Conservation (phyloP, 257 asterid genomes). For the Verbena officinalis region DNA sequence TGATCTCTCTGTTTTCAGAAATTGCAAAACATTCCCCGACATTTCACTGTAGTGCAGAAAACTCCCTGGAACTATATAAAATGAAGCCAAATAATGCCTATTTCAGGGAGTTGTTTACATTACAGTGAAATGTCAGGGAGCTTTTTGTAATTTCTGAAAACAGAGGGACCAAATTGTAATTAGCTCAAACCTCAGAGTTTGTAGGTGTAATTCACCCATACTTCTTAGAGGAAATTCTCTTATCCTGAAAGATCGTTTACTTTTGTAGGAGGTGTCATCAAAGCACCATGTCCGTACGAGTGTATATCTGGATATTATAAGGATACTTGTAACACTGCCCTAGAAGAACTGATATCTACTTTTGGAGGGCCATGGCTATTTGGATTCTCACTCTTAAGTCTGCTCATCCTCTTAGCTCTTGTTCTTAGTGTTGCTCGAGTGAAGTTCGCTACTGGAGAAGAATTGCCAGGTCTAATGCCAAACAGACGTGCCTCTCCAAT, state of each 20-base stretch:
- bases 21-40: no score
- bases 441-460: slow-evolving; percentile 77
- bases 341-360: slow-evolving; percentile 82
- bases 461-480: slow-evolving; percentile 67
- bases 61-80: no score
- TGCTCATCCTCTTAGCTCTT: slow-evolving; percentile 78
- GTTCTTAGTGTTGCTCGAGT: slow-evolving; percentile 89
- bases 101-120: no score
- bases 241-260: slow-evolving; percentile 17
- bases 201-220: no score
- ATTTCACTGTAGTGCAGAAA: no score
- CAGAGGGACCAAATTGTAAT: no score
- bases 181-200: no score
- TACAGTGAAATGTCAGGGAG: no score
- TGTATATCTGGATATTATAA: slow-evolving; percentile 85
- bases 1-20: no score
- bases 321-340: slow-evolving; percentile 89
- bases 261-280: slow-evolving; percentile 74
- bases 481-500: slow-evolving; percentile 70
- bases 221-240: slow-evolving; percentile 18
- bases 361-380: slow-evolving; percentile 96
- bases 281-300: slow-evolving; percentile 82
- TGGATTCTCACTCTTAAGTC: slow-evolving; percentile 65
- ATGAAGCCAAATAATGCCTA: no score
- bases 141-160: no score